Evolutionary conservation across 805 yeast genomes (phyloP).

Genomic region (Sugiyamaella mastotermitis): DNA sequence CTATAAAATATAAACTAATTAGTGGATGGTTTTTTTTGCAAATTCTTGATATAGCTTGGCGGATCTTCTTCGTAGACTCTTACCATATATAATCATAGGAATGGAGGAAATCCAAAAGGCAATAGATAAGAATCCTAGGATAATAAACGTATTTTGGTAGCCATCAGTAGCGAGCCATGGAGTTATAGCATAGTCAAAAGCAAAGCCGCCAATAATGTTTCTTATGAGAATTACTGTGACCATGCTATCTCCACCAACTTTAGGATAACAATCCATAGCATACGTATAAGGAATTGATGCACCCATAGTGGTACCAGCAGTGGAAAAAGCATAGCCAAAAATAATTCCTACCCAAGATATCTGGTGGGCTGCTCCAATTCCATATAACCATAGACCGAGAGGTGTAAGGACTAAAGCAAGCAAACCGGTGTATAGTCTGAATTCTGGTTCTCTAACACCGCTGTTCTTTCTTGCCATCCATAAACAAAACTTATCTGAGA

Average conservation of each 20-base stretch:
- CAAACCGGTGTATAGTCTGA: slow-evolving; percentile 3
- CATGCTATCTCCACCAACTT: slow-evolving; percentile 2
- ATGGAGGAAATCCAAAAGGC: slow-evolving; percentile 8
- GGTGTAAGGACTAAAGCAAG: not conserved
- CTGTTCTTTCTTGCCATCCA: slow-evolving; percentile 12
- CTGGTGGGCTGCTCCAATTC: slow-evolving; percentile 8
- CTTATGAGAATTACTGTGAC: slow-evolving; percentile 6
- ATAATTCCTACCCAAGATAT: slow-evolving; percentile 3
- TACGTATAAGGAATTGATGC: slow-evolving; percentile 7
- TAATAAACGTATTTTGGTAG: slow-evolving; percentile 1
- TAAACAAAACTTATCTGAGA: slow-evolving; percentile 8
- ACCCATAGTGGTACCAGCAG: slow-evolving; percentile 11
- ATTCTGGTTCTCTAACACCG: slow-evolving; percentile 9
- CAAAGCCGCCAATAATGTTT: slow-evolving; percentile 7
- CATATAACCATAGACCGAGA: slow-evolving; percentile 7
- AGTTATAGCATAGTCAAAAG: not conserved
- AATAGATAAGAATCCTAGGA: slow-evolving; percentile 1
- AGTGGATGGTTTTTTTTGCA: slow-evolving; percentile 3
- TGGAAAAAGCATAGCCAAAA: slow-evolving; percentile 7
- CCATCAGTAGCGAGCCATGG: slow-evolving; percentile 6
- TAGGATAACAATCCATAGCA: slow-evolving; percentile 6
- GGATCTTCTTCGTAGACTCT: slow-evolving; percentile 4
- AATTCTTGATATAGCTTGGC: slow-evolving; percentile 6
- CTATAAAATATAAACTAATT: not conserved
- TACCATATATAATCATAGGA: slow-evolving; percentile 10